Percentiles rank a stretch among this genome's conserved stretches.
Evolutionary conservation across 257 asterid species (phyloP).

Genomic region (Salvia hispanica): DNA sequence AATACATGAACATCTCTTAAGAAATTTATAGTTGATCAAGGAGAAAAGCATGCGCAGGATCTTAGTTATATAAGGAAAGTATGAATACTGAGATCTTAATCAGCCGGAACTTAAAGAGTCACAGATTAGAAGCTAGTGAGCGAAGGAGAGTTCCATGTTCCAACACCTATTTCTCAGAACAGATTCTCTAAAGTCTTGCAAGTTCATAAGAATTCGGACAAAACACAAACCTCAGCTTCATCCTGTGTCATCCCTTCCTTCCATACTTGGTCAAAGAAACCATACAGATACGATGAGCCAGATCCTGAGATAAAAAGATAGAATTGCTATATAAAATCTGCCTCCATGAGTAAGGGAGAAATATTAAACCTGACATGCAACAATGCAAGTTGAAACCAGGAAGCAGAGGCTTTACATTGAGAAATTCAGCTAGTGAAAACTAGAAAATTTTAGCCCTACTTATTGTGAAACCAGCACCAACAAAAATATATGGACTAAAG

Average conservation of each 20-base stretch:
- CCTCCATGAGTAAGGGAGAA: not conserved
- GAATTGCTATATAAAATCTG: slow-evolving; percentile 16
- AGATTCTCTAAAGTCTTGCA: not conserved
- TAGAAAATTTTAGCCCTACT: not conserved
- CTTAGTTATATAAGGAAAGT: too few relatives aligned
- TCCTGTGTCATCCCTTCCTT: slow-evolving; percentile 82
- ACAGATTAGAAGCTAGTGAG: too few relatives aligned
- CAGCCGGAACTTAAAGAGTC: too few relatives aligned
- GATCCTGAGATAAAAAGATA: slow-evolving; percentile 55
- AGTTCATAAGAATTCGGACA: slow-evolving; percentile 15
- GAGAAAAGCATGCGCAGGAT: not conserved
- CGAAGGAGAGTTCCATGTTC: too few relatives aligned
- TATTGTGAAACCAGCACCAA: not conserved
- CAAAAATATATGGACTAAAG: slow-evolving; percentile 1
- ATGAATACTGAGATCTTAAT: too few relatives aligned
- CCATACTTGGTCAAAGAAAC: slow-evolving; percentile 89
- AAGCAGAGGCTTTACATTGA: slow-evolving; percentile 7
- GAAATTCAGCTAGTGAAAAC: not conserved
- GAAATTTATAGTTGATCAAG: not conserved
- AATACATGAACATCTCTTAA: not conserved
- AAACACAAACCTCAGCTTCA: slow-evolving; percentile 77
- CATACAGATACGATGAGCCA: slow-evolving; percentile 77
- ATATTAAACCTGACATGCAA: not conserved
- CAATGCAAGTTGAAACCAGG: not conserved
- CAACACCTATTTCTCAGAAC: too few relatives aligned